A percentile compares a stretch with the other conserved stretches of the same genome.
Conservation (phyloP, 495 filamentous ascomycete genomes). For the Neurospora hispaniola region DNA sequence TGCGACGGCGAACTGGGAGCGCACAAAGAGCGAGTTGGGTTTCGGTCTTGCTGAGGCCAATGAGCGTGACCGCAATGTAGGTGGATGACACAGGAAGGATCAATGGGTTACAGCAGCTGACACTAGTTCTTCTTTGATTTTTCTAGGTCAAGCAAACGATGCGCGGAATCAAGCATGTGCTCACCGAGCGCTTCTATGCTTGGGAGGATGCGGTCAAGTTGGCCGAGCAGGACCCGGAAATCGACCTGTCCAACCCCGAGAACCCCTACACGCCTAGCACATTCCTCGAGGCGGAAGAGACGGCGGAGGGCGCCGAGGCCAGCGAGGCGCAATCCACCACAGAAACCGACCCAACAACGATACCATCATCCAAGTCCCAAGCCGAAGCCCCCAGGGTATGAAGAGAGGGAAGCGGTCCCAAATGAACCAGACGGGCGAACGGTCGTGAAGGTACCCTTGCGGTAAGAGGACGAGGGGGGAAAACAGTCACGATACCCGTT, state of each 20-base stretch:
- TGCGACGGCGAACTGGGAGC: conserved; percentile 62
- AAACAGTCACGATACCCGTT: not conserved
- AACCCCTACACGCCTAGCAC: conserved; percentile 36
- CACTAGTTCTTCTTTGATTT: not conserved
- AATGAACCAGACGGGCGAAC: not conserved
- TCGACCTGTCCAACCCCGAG: conserved; percentile 43
- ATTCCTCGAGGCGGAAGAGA: conserved; percentile 24
- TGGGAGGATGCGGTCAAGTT: conserved; percentile 75
- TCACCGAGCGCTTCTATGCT: conserved; percentile 82
- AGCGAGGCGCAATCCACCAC: conserved; percentile 1
- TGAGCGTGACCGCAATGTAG: conserved; percentile 51
- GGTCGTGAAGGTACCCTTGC: not conserved
- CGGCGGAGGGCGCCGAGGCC: conserved; percentile 2
- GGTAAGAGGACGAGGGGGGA: not conserved
- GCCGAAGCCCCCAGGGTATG: conserved; percentile 15
- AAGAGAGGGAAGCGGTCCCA: not conserved
- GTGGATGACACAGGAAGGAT: conserved; percentile 13
- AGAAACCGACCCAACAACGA: conserved; percentile 7
- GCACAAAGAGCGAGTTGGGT: conserved; percentile 48
- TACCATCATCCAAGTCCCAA: conserved; percentile 10
- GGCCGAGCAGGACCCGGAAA: conserved; percentile 55
- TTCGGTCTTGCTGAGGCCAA: conserved; percentile 57
- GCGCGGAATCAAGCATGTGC: conserved; percentile 65
- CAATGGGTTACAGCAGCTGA: conserved; percentile 1
- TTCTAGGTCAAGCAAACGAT: conserved; percentile 59